Evolutionary conservation across 2,329 filamentous ascomycete species (phyloP).

Genomic region (Lithohypha guttulata): DNA sequence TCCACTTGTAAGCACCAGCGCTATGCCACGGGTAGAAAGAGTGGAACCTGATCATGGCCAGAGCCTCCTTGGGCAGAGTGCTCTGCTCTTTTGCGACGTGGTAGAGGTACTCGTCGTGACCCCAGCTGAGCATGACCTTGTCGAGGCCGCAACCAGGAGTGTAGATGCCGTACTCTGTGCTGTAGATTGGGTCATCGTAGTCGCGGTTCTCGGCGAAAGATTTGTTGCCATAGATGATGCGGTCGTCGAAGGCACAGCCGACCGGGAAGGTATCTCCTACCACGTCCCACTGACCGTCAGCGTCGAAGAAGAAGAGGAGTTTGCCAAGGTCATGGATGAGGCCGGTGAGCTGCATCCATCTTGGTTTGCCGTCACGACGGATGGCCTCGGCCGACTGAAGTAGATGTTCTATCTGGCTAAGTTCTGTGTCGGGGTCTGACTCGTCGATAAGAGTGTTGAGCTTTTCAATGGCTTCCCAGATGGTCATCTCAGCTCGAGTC

Average conservation of each 20-base stretch:
- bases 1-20: slow-evolving; percentile 64
- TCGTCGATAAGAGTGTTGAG: slow-evolving; percentile 85
- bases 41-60: slow-evolving; percentile 91
- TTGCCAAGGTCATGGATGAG: slow-evolving; percentile 40
- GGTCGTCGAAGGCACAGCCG: slow-evolving; percentile 45
- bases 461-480: slow-evolving; percentile 89
- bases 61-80: slow-evolving; percentile 64
- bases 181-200: slow-evolving; percentile 57
- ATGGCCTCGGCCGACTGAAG: slow-evolving; percentile 84
- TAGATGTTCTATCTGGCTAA: slow-evolving; percentile 82
- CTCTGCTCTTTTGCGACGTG: slow-evolving; percentile 76
- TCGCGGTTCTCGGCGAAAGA: slow-evolving; percentile 70
- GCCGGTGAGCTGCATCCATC: slow-evolving; percentile 40
- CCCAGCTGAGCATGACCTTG: slow-evolving; percentile 84
- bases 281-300: slow-evolving; percentile 86
- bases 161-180: slow-evolving; percentile 71
- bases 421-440: slow-evolving; percentile 76
- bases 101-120: slow-evolving; percentile 81
- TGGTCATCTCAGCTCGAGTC: slow-evolving; percentile 63
- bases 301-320: slow-evolving; percentile 48
- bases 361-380: slow-evolving; percentile 54
- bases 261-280: slow-evolving; percentile 53
- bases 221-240: slow-evolving; percentile 68
- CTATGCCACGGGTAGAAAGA: slow-evolving; percentile 89
- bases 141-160: slow-evolving; percentile 66